A percentile compares a stretch with the other conserved stretches of the same genome.
phyloP scores from a whole-genome alignment of 164 flowering plant genomes.

The Hamamelis virginiana region DNA sequence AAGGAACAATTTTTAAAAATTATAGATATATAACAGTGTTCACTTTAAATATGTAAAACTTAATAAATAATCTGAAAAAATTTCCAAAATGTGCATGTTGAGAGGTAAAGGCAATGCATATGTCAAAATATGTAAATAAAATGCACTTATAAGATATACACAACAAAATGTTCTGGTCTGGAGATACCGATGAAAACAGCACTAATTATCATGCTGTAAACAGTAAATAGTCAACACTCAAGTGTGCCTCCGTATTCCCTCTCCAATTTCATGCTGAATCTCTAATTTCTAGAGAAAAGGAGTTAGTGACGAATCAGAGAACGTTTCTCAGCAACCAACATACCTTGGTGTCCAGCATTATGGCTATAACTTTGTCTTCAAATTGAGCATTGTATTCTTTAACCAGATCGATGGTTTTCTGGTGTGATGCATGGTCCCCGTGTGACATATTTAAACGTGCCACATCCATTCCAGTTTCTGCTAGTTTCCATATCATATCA shows the following conservation, averaged over 20 bases:
- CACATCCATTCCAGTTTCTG: constrained; percentile 93
- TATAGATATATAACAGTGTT: neutral
- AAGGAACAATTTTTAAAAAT: neutral
- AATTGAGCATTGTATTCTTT: constrained; percentile 91
- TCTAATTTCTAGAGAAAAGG: neutral
- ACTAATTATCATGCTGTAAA: too few species aligned
- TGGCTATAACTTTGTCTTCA: constrained; percentile 77
- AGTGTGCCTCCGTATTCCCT: too few species aligned
- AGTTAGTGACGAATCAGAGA: neutral
- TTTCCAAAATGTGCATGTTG: too few species aligned
- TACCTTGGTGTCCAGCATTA: constrained; percentile 99
- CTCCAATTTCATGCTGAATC: too few species aligned
- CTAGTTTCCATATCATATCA: constrained; percentile 98
- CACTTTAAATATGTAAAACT: neutral
- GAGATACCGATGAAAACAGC: too few species aligned
- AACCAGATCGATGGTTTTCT: constrained; percentile 85
- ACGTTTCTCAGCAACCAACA: constrained; percentile 3
- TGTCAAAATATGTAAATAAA: too few species aligned
- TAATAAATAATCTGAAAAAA: too few species aligned
- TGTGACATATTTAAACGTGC: constrained; percentile 99
- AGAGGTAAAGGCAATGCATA: too few species aligned
- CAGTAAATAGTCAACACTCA: too few species aligned
- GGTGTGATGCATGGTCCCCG: constrained; percentile 98
- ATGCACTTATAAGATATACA: too few species aligned
- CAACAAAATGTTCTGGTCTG: too few species aligned